Conservation (phyloP, 352 stramenopile genomes). For the Achlya hypogyna region DNA sequence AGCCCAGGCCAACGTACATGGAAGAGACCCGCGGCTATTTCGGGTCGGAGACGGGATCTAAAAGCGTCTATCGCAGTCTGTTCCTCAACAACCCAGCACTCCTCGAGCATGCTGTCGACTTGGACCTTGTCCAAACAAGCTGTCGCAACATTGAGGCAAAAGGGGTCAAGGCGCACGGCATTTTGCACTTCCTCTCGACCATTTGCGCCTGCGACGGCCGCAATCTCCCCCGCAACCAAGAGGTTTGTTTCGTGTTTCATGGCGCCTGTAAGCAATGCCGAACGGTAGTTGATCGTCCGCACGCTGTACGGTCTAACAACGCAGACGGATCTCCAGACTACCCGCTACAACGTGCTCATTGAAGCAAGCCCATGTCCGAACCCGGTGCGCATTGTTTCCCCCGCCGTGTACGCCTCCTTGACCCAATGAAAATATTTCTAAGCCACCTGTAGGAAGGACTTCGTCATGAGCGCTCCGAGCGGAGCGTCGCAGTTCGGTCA, state of each 20-base stretch:
- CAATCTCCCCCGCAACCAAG: slow-evolving; percentile 17
- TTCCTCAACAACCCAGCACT: slow-evolving; percentile 19
- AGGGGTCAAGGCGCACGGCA: slow-evolving; percentile 14
- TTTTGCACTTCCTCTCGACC: slow-evolving; percentile 16
- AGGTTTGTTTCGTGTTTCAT: background rate
- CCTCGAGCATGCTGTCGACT: slow-evolving; percentile 8
- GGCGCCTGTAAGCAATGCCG: background rate
- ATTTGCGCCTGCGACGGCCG: slow-evolving; percentile 13
- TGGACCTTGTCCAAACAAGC: slow-evolving; percentile 15
- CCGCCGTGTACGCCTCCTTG: background rate
- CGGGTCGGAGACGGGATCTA: slow-evolving; percentile 17
- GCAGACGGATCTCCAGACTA: background rate
- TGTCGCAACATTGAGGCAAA: slow-evolving; percentile 20
- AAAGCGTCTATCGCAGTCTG: slow-evolving; percentile 14
- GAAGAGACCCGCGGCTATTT: slow-evolving; percentile 14
- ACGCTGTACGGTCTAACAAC: slow-evolving; percentile 13
- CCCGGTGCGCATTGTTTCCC: slow-evolving; percentile 11
- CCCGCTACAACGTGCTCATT: slow-evolving; percentile 14
- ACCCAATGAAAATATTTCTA: background rate
- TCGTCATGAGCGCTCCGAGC: slow-evolving; percentile 14
- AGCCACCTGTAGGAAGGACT: slow-evolving; percentile 12
- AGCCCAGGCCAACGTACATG: background rate
- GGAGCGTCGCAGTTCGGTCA: slow-evolving; percentile 3
- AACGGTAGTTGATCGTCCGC: slow-evolving; percentile 19
- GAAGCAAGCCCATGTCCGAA: slow-evolving; percentile 13